Evolutionary conservation across 768 basidiomycete species (phyloP).

Genomic region (Panellus pusillus): DNA sequence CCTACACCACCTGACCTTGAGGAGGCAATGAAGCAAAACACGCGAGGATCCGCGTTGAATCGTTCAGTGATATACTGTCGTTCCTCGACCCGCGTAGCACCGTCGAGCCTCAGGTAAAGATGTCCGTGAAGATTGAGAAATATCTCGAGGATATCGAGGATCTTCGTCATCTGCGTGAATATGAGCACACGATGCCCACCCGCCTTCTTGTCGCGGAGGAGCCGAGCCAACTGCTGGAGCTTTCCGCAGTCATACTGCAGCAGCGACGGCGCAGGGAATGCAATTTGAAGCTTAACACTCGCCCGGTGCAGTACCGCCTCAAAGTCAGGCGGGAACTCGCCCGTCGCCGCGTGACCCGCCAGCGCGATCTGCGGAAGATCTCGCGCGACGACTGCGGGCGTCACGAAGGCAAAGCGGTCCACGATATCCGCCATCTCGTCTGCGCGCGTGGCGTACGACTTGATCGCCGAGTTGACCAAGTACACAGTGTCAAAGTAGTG

Average conservation of each 20-base stretch:
- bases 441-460: conserved; percentile 63
- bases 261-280: conserved; percentile 87
- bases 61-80: conserved; percentile 88
- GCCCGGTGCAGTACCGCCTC: conserved; percentile 70
- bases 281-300: conserved; percentile 85
- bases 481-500: conserved; percentile 45
- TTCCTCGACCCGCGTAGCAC: conserved; percentile 94
- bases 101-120: conserved; percentile 91
- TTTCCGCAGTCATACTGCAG: conserved; percentile 97
- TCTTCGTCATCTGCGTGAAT: conserved; percentile 96
- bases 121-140: conserved; percentile 93
- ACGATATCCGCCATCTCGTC: conserved; percentile 52
- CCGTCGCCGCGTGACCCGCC: conserved; percentile 34
- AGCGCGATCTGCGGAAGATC: conserved; percentile 72
- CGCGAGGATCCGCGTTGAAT: conserved; percentile 74
- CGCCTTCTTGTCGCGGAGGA: conserved; percentile 81
- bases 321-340: conserved; percentile 45
- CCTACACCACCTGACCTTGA: conserved; percentile 84
- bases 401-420: conserved; percentile 76
- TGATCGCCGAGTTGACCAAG: conserved; percentile 49
- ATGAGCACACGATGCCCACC: conserved; percentile 90
- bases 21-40: conserved; percentile 89
- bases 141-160: conserved; percentile 91
- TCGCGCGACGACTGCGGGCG: conserved; percentile 72
- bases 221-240: conserved; percentile 75